Evolutionary conservation across 164 flowering plant genomes (phyloP).

Genomic region (Santalum album): DNA sequence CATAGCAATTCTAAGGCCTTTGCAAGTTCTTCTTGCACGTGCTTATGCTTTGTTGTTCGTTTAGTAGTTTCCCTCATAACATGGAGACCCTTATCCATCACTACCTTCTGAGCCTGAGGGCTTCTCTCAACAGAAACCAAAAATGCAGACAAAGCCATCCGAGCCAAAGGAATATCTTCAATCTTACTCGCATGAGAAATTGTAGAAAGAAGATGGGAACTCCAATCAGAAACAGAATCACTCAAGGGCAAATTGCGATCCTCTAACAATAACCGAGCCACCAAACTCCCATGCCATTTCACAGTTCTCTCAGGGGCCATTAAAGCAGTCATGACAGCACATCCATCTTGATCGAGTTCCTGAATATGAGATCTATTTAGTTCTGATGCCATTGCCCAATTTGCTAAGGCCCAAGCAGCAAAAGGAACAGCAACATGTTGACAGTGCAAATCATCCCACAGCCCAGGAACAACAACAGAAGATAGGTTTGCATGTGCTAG

Average conservation of each 20-base stretch:
- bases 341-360: conserved; percentile 86
- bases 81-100: conserved; percentile 79
- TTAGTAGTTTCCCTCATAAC: conserved; percentile 70
- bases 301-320: conserved; percentile 95
- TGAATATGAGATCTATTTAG: conserved; percentile 72
- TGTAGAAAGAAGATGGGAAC: conserved; percentile 75
- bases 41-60: conserved; percentile 40
- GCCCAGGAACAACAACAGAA: conserved; percentile 76
- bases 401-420: conserved; percentile 98
- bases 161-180: conserved; percentile 72
- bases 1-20: conserved; percentile 69
- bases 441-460: conserved; percentile 96
- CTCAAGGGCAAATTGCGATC: conserved; percentile 61
- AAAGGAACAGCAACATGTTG: conserved; percentile 97
- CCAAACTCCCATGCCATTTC: conserved; percentile 96
- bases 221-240: conserved; percentile 90
- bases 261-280: conserved; percentile 70
- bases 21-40: conserved; percentile 72
- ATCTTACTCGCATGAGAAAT: conserved; percentile 66
- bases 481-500: conserved; percentile 26
- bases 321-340: conserved; percentile 82
- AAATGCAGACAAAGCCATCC: conserved; percentile 81
- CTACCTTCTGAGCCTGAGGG: conserved; percentile 39
- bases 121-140: conserved; percentile 75
- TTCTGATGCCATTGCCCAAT: conserved; percentile 91